Base-by-base conservation (phyloP, 2,329 filamentous ascomycete species). In the Colletotrichum lentis region DNA sequence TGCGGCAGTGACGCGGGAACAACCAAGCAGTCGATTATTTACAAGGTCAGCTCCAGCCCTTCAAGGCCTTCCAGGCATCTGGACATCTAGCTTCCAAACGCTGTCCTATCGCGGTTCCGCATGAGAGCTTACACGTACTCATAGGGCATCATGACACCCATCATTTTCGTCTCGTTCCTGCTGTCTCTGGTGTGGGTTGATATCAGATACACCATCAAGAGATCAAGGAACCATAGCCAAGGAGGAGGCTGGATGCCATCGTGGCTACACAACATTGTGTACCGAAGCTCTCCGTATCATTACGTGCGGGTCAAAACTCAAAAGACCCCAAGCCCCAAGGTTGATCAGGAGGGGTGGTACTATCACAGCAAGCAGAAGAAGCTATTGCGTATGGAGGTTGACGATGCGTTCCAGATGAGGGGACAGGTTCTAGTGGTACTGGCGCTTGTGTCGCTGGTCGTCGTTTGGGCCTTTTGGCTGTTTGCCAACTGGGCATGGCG, bases 141-240 rank as follows among this genome's bases (percentile, higher is more conserved):
- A 7, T 65, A 85, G 82, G 62, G 81, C 22, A 72, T 91, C 72
- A 81, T 90, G 78, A 90, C 88, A 0, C 89, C 90, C 8, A 72
- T 91, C 69, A 82, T 88, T 71, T 86, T 91, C 75, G 80, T 87
- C 58, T 85, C 87, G 24, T 91, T 91, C 77, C 76, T 92, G 49
- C 53, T 91, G 71, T 91, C 89, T 2, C 84, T 92, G 53, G 82
- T 84, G 74, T 77, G 90, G 59, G 83, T 91, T 50, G 89, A 91
- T 78, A 79, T 84, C 58, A 82, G 82, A 66, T 81, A 87, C 83
- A 78, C 86, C 73, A 73, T 81, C 73, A 74, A 82, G 76, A 82
- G 88, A 77, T 79, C 79, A 60, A 78, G 78, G 67, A 75, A 73
- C 62, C 77, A 80, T 73, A 70, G 76, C 72, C 71, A 55, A 20